Conservation (phyloP, 257 asterid genomes). For the Solanum bulbocastanum region DNA sequence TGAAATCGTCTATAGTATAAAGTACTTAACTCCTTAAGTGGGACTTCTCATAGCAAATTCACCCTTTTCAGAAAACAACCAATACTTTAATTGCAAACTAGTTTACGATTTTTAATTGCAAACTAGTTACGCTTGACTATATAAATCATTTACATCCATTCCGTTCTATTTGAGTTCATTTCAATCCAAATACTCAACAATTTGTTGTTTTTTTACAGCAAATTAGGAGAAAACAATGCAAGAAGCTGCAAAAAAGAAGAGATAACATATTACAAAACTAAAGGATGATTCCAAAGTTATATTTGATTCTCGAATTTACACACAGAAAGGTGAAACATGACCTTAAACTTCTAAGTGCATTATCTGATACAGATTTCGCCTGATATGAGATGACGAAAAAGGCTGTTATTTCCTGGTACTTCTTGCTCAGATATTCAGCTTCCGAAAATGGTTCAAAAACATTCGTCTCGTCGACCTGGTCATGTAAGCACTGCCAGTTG, state of each 20-base stretch:
- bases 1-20: neutral
- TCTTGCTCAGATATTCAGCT: slow-evolving; percentile 9
- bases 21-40: neutral
- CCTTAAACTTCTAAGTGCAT: slow-evolving; percentile 13
- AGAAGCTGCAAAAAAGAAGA: neutral
- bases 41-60: neutral
- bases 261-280: neutral
- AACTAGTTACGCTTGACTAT: neutral
- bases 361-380: neutral
- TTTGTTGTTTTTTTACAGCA: neutral
- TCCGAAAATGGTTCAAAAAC: slow-evolving; percentile 15
- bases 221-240: neutral
- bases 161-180: neutral
- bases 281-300: slow-evolving; percentile 2
- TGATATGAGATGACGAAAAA: slow-evolving; percentile 5
- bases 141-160: neutral
- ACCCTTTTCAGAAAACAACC: neutral
- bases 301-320: slow-evolving; percentile 15
- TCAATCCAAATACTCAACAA: neutral
- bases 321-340: slow-evolving; percentile 6
- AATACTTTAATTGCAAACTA: neutral
- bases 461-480: neutral
- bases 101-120: neutral
- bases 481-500: slow-evolving; percentile 22
- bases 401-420: slow-evolving; percentile 18